phyloP scores from a whole-genome alignment of 1,284 basidiomycete species.

The Pseudozyma pruni region DNA sequence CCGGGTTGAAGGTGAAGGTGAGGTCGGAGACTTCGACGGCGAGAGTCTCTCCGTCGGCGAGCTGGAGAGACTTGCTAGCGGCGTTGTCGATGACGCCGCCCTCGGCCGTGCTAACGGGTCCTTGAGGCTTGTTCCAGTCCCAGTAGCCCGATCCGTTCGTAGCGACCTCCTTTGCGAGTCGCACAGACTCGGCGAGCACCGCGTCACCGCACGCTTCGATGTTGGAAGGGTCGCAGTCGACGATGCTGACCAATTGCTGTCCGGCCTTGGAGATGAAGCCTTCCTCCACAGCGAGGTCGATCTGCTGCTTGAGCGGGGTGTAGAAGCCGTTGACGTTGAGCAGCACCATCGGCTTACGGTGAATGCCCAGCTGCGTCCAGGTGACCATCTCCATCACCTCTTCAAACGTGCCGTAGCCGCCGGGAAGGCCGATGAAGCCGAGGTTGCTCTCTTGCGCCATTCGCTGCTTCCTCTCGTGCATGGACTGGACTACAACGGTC shows the following conservation, averaged over 20 bases:
- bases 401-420: slow-evolving; percentile 91
- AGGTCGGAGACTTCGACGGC: slow-evolving; percentile 63
- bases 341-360: slow-evolving; percentile 84
- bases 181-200: slow-evolving; percentile 53
- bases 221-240: slow-evolving; percentile 77
- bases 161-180: slow-evolving; percentile 33
- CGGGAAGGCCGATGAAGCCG: slow-evolving; percentile 87
- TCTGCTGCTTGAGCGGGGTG: slow-evolving; percentile 78
- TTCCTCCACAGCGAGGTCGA: slow-evolving; percentile 75
- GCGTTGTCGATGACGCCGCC: slow-evolving; percentile 38
- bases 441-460: slow-evolving; percentile 80
- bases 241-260: slow-evolving; percentile 44
- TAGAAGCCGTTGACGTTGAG: slow-evolving; percentile 84
- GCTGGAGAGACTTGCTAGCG: slow-evolving; percentile 22
- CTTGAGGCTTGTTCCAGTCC: slow-evolving; percentile 58
- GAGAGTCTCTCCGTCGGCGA: slow-evolving; percentile 31
- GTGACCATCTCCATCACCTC: slow-evolving; percentile 89
- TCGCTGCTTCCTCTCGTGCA: slow-evolving; percentile 90
- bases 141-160: slow-evolving; percentile 56
- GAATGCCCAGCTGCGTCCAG: slow-evolving; percentile 90
- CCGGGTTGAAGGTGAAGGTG: slow-evolving; percentile 55
- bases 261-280: slow-evolving; percentile 73
- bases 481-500: slow-evolving; percentile 74
- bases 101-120: slow-evolving; percentile 20
- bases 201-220: slow-evolving; percentile 72